Evolutionary conservation across 306 rosid genomes (phyloP).

Genomic region (Rosa lucieae): DNA sequence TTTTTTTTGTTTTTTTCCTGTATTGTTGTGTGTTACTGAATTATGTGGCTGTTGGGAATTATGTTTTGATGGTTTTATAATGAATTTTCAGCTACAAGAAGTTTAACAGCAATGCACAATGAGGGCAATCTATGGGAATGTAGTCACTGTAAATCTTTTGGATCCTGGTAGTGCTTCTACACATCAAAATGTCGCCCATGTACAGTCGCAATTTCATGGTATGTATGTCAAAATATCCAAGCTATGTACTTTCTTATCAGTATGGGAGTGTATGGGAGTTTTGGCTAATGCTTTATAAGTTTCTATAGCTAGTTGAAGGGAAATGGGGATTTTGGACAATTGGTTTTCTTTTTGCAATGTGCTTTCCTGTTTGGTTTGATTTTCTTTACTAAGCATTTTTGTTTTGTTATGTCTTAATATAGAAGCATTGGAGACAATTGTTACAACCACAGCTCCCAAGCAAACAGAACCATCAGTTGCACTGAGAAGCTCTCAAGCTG

Average conservation of each 20-base stretch:
- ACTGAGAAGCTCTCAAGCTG: conserved; percentile 56
- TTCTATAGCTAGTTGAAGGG: neutral
- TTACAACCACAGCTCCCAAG: conserved; percentile 49
- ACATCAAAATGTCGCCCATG: conserved; percentile 61
- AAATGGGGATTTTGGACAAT: too few relatives aligned
- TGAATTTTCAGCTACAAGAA: conserved; percentile 55
- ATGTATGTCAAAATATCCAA: conserved; percentile 12
- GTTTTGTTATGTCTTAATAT: neutral
- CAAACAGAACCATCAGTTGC: conserved; percentile 50
- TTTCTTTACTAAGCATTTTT: conserved; percentile 15
- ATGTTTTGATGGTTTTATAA: conserved; percentile 5
- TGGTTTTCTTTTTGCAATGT: neutral
- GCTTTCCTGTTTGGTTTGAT: conserved; percentile 12
- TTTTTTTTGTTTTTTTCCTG: neutral
- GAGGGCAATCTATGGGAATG: conserved; percentile 69
- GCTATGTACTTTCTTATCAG: neutral
- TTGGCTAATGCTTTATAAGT: neutral
- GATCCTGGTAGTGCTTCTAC: conserved; percentile 51
- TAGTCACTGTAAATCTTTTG: conserved; percentile 47
- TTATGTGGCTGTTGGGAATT: neutral
- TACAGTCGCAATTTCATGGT: conserved; percentile 58
- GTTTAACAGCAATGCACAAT: conserved; percentile 74
- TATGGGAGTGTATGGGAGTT: too few relatives aligned
- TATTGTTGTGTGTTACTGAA: neutral
- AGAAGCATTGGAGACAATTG: conserved; percentile 57